Evolutionary conservation across 164 flowering plant genomes (phyloP).

Genomic region (Kingdonia uniflora): DNA sequence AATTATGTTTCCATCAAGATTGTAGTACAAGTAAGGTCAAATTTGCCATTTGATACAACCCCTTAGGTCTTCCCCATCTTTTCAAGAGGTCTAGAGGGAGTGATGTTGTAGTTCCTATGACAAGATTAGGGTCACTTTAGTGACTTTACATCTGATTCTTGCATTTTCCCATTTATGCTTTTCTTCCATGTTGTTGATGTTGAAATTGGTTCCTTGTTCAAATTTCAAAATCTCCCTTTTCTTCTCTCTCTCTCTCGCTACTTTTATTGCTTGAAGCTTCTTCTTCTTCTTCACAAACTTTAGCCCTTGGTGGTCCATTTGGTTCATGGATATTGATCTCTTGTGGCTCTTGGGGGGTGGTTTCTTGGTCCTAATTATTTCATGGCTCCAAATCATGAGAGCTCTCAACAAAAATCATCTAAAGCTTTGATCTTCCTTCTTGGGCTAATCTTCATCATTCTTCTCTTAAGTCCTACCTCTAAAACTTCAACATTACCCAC

Average conservation of each 20-base stretch:
- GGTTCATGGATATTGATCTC: constrained; percentile 88
- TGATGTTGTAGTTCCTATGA: too few species aligned
- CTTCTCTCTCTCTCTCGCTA: neutral
- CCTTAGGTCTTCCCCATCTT: too few species aligned
- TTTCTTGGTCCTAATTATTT: constrained; percentile 37
- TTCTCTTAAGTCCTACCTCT: constrained; percentile 19
- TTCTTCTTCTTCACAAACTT: constrained; percentile 8
- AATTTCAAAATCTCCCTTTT: constrained; percentile 34
- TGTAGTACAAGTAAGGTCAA: too few species aligned
- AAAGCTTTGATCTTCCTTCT: constrained; percentile 18
- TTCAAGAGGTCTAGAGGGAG: too few species aligned
- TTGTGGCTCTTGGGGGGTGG: constrained; percentile 70
- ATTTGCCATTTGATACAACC: too few species aligned
- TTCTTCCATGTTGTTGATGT: constrained; percentile 1
- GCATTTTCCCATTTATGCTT: constrained; percentile 18
- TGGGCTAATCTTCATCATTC: constrained; percentile 19
- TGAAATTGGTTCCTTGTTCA: constrained; percentile 16
- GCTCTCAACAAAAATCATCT: constrained; percentile 13
- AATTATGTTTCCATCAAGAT: neutral
- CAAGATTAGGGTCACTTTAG: constrained; percentile 8
- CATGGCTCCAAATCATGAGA: constrained; percentile 45
- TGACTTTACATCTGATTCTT: constrained; percentile 4
- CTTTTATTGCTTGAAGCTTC: constrained; percentile 22
- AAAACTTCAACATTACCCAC: constrained; percentile 10
- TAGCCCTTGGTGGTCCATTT: constrained; percentile 23